Conservation (phyloP, 345 rosid species). For the Dipteronia sinensis region DNA sequence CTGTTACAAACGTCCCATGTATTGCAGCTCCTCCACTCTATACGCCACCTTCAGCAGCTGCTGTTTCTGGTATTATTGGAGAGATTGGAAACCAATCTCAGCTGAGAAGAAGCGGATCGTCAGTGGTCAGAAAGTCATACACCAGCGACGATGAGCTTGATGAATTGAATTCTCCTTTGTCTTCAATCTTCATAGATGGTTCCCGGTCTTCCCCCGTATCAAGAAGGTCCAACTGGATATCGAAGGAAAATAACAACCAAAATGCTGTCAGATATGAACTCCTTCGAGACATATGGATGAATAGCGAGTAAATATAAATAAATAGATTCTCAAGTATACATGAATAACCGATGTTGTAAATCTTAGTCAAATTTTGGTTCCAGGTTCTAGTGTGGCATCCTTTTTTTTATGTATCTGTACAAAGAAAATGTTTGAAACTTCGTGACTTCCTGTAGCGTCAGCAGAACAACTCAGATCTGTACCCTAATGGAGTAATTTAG, state of each 20-base stretch:
- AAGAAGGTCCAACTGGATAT: constrained; percentile 36
- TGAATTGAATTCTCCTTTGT: constrained; percentile 72
- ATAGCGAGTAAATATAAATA: constrained; percentile 37
- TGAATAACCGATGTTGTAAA: constrained; percentile 29
- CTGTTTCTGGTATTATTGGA: constrained; percentile 47
- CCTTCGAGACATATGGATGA: constrained; percentile 77
- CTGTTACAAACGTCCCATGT: constrained; percentile 53
- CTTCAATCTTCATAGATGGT: constrained; percentile 48
- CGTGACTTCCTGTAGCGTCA: constrained; percentile 12
- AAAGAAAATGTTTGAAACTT: neutral
- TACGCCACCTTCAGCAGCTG: constrained; percentile 60
- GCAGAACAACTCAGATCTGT: neutral
- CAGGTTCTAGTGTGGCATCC: neutral
- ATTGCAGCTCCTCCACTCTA: constrained; percentile 62
- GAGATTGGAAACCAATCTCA: constrained; percentile 43
- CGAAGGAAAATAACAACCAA: constrained; percentile 38
- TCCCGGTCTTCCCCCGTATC: constrained; percentile 33
- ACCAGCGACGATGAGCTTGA: constrained; percentile 92
- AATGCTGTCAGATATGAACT: constrained; percentile 65
- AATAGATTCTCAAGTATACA: neutral
- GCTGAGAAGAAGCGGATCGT: constrained; percentile 61
- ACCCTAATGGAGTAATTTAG: neutral
- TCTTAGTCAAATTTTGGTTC: constrained; percentile 22
- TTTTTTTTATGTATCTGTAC: neutral
- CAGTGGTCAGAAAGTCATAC: constrained; percentile 66